Evolutionary conservation across 2,329 filamentous ascomycete species (phyloP), one percentile per base, ranked within the genome.

Genomic region (Aspergillus fumigatiaffinis): DNA sequence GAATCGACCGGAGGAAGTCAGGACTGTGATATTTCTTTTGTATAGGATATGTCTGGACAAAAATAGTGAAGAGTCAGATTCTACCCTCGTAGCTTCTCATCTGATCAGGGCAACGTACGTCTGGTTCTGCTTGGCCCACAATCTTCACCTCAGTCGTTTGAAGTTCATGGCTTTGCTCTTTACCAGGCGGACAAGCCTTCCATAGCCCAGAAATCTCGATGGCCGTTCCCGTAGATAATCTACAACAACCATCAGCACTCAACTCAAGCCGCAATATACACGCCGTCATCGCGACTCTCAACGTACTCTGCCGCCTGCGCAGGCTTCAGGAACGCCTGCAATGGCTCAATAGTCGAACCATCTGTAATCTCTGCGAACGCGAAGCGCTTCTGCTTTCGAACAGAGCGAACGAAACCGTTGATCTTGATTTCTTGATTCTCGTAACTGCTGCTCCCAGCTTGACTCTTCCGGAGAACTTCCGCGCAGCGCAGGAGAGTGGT

Each of bases 21-120:
- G 89, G 81, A 4, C 88, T 91, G 66, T 97, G 92, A 66, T 94
- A 96, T 76, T 97, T 97, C 76, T 96, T 96, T 76, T 99, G 94
- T 25, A 99, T 85, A 3, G 94, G 94, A 71, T 91, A 96, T 61
- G 87, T 90, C 90, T 97, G 68, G 17, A 25, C 7, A 21, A 50
- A 29, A 1, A 12, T 6, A 17, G 32, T 46, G 26, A 35, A 20
- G 25, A 8, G 29, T 54, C 29, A 55, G 48, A 20, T 17, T 44
- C 41, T 17, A 14, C 10, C 7, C 49, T 41, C 47, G n/a, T 23
- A 25, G 14, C 14, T 14, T 35, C 29, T 32, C 12, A 14, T 29
- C 4, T 35, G 12, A 5, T 14, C 32, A 12, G 8, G 23, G 48
- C 49, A 68, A 76, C 85, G 73, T 80, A 94, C 91, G 75, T 88